Evolutionary conservation across 768 basidiomycete genomes (phyloP).

Genomic region (Tephrocybe sp.): DNA sequence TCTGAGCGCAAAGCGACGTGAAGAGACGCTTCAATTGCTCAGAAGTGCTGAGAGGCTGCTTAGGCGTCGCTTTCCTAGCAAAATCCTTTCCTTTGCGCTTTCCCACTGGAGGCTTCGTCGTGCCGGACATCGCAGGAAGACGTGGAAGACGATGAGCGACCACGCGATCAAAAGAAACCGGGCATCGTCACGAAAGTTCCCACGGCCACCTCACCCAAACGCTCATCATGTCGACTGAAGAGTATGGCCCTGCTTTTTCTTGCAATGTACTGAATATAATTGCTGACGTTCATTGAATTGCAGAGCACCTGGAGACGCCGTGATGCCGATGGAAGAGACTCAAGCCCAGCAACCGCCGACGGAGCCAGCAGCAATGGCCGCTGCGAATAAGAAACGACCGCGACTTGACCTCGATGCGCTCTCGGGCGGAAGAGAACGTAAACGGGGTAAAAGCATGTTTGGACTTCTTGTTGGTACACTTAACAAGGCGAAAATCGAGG

Average conservation of each 20-base stretch:
- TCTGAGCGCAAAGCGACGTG: slow-evolving; percentile 79
- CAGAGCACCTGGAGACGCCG: no score
- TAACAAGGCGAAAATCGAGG: slow-evolving; percentile 85
- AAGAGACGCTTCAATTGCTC: slow-evolving; percentile 60
- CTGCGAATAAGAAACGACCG: slow-evolving; percentile 74
- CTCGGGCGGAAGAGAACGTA: slow-evolving; percentile 57
- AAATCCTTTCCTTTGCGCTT: slow-evolving; percentile 9
- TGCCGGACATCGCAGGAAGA: slow-evolving; percentile 16
- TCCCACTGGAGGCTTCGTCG: slow-evolving; percentile 2
- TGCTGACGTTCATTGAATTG: no score
- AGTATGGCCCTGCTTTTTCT: slow-evolving; percentile 28
- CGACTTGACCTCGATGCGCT: slow-evolving; percentile 60
- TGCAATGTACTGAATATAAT: background rate
- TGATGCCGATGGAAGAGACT: no score
- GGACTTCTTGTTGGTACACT: slow-evolving; percentile 80
- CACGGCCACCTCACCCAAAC: slow-evolving; percentile 28
- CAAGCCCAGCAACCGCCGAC: no score
- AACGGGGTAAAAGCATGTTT: slow-evolving; percentile 87
- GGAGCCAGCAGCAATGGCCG: no score
- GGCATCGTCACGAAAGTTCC: slow-evolving; percentile 24
- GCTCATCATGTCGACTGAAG: slow-evolving; percentile 49
- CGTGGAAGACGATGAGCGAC: background rate
- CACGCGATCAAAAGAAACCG: background rate
- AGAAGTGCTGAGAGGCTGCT: slow-evolving; percentile 29
- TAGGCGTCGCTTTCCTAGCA: slow-evolving; percentile 14